Evolutionary conservation across 805 yeast species (phyloP), one percentile per base, ranked within the genome.

Genomic region (Cyberlindnera mississippiensis): DNA sequence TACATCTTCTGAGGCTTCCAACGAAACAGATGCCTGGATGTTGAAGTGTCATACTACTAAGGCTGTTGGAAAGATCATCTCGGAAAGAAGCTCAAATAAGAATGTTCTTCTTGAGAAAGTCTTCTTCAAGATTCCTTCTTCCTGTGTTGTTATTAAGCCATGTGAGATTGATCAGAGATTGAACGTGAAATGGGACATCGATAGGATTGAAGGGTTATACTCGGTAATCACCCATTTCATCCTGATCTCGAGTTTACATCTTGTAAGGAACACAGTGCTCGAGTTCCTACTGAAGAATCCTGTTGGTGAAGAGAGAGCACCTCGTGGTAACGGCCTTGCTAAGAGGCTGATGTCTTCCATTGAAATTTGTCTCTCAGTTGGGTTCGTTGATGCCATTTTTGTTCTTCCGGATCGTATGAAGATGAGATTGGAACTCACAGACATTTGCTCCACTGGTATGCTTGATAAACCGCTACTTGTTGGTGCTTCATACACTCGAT

Each of bases 321-420:
- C 56, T 30, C 42, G 42, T 15, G 53, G 53, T 24, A 27, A 16
- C 17, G 45, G 16, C 31, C 35, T 30, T 37, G 52, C 33, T 47
- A 35, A 40, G 12, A 54, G 56, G 26, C 26, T 60, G 28, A 36
- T 53, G 12, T 36, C 54, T 6, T 38, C 60, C 14, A 11, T 61
- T 13, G 53, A 57, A 6, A 13, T 63, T 8, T 48, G 53, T 19
- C 28, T 56, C 9, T 42, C 54, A 6, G 33, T 57, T 4, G 61
- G 52, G 8, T 33, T 50, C 20, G 33, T 57, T 18, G 58, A 59
- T 31, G 47, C 53, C 13, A 50, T 66, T 13, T 27, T 70, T 27
- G 56, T 63, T 2, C 52, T 81, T 35, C 75, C 77, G 3, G 73
- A 74, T 48, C 71, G 71, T 4, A 68, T 80, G 45, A 72, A 68